Conservation (phyloP, 768 basidiomycete species). For the Boletus vermiculosoides region DNA sequence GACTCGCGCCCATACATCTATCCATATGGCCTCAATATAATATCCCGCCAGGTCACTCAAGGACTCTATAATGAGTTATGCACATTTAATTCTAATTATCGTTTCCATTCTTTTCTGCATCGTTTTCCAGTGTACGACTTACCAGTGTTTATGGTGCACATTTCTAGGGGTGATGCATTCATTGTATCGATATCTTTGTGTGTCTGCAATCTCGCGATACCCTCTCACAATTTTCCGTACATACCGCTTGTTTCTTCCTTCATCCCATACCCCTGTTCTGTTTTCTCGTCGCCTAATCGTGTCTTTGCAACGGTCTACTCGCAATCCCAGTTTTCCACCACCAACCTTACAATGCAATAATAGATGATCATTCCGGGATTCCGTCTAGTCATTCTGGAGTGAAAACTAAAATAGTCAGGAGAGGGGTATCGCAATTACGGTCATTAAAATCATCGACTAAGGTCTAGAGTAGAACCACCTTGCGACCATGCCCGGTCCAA, state of each 20-base stretch:
- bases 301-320: background rate
- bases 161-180: slow-evolving; percentile 8
- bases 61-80: slow-evolving; percentile 32
- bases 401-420: background rate
- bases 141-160: slow-evolving; percentile 2
- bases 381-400: background rate
- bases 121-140: slow-evolving; percentile 5
- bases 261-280: background rate
- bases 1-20: slow-evolving; percentile 1
- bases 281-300: slow-evolving; percentile 5
- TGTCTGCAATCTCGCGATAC: slow-evolving; percentile 24
- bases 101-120: background rate
- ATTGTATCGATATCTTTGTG: slow-evolving; percentile 28
- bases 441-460: slow-evolving; percentile 33
- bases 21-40: slow-evolving; percentile 5
- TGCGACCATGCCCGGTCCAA: slow-evolving; percentile 47
- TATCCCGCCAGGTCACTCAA: slow-evolving; percentile 10
- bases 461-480: slow-evolving; percentile 39
- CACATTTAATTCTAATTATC: slow-evolving; percentile 34
- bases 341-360: slow-evolving; percentile 8
- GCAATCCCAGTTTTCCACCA: background rate
- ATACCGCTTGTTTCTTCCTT: background rate
- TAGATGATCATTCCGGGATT: slow-evolving; percentile 13
- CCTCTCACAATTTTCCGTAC: slow-evolving; percentile 5
- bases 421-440: slow-evolving; percentile 6